Evolutionary conservation across 108 stramenopile species (phyloP).

Genomic region (Cyclotella atomus): DNA sequence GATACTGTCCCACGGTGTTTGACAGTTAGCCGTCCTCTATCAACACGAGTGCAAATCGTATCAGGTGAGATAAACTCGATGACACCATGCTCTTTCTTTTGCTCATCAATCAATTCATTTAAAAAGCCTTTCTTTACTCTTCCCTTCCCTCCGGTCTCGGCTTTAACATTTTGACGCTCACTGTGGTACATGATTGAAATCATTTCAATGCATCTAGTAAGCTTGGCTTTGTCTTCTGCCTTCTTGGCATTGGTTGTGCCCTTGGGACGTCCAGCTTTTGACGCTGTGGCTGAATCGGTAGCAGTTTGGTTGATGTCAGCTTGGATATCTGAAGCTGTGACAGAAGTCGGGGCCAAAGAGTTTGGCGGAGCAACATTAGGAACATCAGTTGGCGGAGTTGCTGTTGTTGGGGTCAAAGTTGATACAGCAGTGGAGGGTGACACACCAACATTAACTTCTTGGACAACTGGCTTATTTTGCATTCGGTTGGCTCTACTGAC

Average conservation of each 20-base stretch:
- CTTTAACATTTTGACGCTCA: neutral
- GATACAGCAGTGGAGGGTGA: neutral
- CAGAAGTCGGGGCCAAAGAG: neutral
- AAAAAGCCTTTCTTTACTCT: constrained; percentile 12
- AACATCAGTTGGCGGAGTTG: no score
- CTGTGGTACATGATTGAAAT: neutral
- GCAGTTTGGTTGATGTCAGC: neutral
- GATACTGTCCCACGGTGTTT: neutral
- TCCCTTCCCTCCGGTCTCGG: neutral
- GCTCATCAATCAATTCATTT: neutral
- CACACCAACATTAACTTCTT: neutral
- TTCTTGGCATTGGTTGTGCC: constrained; percentile 6
- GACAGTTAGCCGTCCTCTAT: neutral
- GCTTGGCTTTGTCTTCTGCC: neutral
- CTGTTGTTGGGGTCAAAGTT: neutral
- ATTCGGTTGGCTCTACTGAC: neutral
- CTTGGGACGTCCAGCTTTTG: constrained; percentile 6
- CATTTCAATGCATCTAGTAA: neutral
- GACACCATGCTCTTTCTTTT: neutral
- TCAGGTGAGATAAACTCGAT: neutral
- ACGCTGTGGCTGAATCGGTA: neutral
- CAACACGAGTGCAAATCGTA: neutral
- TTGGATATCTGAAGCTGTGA: neutral
- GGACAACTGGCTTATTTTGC: neutral
- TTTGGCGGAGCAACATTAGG: no score